Conservation (phyloP, 129 eudicot genomes). For the Saussurea involucrata region DNA sequence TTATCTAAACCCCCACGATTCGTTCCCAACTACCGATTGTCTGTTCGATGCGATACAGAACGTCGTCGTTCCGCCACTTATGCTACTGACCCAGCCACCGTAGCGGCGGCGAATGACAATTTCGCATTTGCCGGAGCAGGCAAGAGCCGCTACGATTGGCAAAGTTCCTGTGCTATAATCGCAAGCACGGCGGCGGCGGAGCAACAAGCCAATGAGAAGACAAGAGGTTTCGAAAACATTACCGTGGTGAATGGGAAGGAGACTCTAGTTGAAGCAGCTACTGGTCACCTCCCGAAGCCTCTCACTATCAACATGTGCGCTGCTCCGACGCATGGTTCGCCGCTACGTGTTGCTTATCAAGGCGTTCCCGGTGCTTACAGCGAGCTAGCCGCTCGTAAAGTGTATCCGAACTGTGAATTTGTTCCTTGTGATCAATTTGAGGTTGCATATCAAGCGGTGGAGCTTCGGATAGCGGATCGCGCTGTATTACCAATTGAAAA, state of each 20-base stretch:
- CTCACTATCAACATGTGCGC: constrained; percentile 52
- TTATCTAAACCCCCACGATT: not conserved
- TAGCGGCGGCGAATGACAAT: not conserved
- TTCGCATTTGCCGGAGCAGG: constrained; percentile 20
- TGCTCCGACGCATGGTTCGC: constrained; percentile 61
- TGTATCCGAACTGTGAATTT: constrained; percentile 64
- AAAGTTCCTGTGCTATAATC: constrained; percentile 62
- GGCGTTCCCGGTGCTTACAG: constrained; percentile 89
- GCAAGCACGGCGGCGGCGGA: constrained; percentile 47
- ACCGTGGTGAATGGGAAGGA: constrained; percentile 43
- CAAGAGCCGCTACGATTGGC: constrained; percentile 56
- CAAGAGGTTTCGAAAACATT: constrained; percentile 12
- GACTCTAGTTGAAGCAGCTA: no score
- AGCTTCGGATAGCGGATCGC: constrained; percentile 70
- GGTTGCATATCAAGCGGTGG: constrained; percentile 75
- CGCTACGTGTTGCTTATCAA: constrained; percentile 76
- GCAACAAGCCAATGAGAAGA: constrained; percentile 34
- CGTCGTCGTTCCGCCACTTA: constrained; percentile 26
- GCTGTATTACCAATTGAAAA: constrained; percentile 74
- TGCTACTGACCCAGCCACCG: not conserved
- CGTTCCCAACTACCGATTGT: constrained; percentile 18
- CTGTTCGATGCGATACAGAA: constrained; percentile 12
- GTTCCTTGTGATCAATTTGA: constrained; percentile 81
- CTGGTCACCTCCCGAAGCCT: constrained; percentile 52
- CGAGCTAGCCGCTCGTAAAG: constrained; percentile 76